Percentiles rank a stretch among this genome's conserved stretches.
phyloP scores from a whole-genome alignment of 495 filamentous ascomycete species.

The Amphirosellinia nigrospora region DNA sequence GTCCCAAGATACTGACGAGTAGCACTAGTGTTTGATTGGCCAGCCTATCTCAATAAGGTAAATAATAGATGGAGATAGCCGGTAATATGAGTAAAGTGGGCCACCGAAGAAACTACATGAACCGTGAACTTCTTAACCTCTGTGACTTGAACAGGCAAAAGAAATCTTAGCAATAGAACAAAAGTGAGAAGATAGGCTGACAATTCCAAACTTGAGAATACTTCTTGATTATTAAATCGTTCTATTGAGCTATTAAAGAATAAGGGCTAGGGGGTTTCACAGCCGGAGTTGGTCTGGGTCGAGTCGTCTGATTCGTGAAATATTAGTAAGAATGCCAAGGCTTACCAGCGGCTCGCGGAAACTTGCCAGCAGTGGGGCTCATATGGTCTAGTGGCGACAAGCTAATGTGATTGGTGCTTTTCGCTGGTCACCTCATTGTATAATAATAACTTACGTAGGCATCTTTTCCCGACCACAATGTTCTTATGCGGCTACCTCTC shows the following conservation, averaged over 20 bases:
- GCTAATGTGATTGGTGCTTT: background rate
- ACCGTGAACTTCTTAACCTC: too few relatives aligned
- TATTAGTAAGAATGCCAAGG: slow-evolving; percentile 5
- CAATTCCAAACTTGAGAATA: too few relatives aligned
- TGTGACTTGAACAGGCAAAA: too few relatives aligned
- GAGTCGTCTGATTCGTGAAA: too few relatives aligned
- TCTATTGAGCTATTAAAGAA: too few relatives aligned
- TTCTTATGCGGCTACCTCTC: background rate
- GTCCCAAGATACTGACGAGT: background rate
- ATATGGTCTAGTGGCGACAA: background rate
- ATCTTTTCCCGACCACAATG: slow-evolving; percentile 11
- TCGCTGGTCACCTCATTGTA: background rate
- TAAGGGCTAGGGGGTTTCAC: too few relatives aligned
- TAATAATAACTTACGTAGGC: background rate
- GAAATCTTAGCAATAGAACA: too few relatives aligned
- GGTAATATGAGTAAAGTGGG: background rate
- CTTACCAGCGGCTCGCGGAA: slow-evolving; percentile 23
- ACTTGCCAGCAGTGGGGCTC: slow-evolving; percentile 15
- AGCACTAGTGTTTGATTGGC: slow-evolving; percentile 11
- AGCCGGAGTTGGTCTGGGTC: too few relatives aligned
- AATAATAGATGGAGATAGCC: background rate
- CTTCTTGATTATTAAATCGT: too few relatives aligned
- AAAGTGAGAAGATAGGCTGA: too few relatives aligned
- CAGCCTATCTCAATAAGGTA: background rate
- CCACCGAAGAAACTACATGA: too few relatives aligned